These are phyloP conservation scores for Actinomortierella ambigua DNA, from an alignment of 371 early-diverging fungal genomes.

Conservation along the genomic window DNA sequence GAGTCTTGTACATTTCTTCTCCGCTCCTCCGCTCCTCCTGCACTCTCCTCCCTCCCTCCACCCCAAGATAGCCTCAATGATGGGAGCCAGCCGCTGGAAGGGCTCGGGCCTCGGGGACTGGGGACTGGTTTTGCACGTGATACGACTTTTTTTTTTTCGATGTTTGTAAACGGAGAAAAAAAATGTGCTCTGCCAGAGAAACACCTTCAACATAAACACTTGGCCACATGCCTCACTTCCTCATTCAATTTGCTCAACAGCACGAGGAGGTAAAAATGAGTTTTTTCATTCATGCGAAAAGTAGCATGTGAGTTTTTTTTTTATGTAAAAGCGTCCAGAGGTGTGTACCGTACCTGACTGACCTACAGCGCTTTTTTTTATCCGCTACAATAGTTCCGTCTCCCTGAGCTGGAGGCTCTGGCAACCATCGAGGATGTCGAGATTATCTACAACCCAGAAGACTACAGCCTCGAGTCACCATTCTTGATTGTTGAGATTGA, in stretches of 20 bases:
- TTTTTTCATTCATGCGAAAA: background rate
- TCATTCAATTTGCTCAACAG: conserved; percentile 53
- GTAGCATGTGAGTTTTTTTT: background rate
- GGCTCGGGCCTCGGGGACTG: too few species aligned
- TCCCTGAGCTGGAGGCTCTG: conserved; percentile 83
- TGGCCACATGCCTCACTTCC: conserved; percentile 43
- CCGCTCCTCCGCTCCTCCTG: conserved; percentile 19
- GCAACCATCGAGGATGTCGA: conserved; percentile 73
- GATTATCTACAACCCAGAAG: conserved; percentile 56
- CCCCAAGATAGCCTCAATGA: too few species aligned
- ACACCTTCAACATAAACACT: too few species aligned
- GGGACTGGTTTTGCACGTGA: too few species aligned
- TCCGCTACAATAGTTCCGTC: conserved; percentile 67
- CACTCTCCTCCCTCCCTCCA: background rate
- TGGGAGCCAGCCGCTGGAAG: too few species aligned
- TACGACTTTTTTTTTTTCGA: too few species aligned
- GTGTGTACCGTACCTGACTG: background rate
- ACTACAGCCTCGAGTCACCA: conserved; percentile 71
- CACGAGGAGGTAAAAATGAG: conserved; percentile 16
- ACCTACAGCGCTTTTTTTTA: background rate
- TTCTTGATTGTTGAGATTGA: conserved; percentile 79
- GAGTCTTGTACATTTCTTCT: background rate
- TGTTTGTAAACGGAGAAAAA: too few species aligned
- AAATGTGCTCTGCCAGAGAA: too few species aligned
- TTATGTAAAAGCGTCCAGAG: background rate